These are phyloP conservation scores for Colletotrichum sp. DNA, from an alignment of 2,329 filamentous ascomycete species.

Conservation along the genomic window DNA sequence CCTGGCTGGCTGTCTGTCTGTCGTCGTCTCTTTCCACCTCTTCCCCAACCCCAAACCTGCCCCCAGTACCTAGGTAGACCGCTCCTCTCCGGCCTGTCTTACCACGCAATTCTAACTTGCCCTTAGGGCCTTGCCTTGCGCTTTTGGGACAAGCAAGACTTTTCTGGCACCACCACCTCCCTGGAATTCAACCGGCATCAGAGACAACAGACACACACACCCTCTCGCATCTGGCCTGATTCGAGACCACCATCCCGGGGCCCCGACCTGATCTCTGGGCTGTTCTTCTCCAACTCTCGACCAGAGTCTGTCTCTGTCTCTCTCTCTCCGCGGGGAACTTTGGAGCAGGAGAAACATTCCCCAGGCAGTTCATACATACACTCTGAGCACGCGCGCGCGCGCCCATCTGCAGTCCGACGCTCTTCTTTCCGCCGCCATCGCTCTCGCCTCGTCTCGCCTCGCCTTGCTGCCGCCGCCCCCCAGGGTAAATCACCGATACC, in stretches of 20 bases:
- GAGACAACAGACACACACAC: background rate
- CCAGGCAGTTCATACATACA: background rate
- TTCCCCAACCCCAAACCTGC: background rate
- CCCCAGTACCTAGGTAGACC: background rate
- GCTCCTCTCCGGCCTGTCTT: background rate
- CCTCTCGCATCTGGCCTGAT: background rate
- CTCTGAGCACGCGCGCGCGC: background rate
- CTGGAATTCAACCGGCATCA: background rate
- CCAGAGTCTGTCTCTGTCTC: background rate
- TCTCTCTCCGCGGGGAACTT: background rate
- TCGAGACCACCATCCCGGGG: background rate
- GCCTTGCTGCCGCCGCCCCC: background rate
- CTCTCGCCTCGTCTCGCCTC: slow-evolving; percentile 22
- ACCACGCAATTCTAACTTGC: background rate
- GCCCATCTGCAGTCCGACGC: background rate
- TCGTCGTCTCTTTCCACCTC: background rate
- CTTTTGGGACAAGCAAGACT: background rate
- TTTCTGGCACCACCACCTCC: background rate
- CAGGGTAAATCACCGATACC: background rate
- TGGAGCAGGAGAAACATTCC: background rate
- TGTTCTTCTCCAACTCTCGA: background rate
- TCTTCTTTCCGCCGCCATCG: slow-evolving; percentile 26
- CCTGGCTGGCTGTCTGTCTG: background rate
- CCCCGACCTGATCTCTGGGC: background rate
- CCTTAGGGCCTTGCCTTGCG: background rate